Conservation (phyloP, 2,329 filamentous ascomycete genomes). For the Colletotrichum agaves region DNA sequence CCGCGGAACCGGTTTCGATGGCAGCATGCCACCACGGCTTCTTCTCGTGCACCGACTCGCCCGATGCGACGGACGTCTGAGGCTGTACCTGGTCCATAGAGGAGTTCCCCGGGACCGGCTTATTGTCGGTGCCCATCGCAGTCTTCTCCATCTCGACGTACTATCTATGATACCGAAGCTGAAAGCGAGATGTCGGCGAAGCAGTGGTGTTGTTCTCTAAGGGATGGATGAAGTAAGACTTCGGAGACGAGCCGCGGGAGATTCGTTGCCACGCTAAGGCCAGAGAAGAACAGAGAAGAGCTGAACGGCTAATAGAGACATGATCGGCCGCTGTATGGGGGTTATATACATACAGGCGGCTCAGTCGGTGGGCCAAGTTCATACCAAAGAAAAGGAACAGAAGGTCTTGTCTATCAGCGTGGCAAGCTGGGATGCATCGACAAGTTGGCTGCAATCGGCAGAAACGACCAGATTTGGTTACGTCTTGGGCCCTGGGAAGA, state of each 20-base stretch:
- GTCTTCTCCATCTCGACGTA: slow-evolving; percentile 33
- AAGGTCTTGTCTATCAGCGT: slow-evolving; percentile 34
- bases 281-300: background rate
- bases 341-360: slow-evolving; percentile 22
- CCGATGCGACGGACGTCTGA: slow-evolving; percentile 23
- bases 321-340: background rate
- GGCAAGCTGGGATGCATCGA: slow-evolving; percentile 22
- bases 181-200: background rate
- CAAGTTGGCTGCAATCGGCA: slow-evolving; percentile 14
- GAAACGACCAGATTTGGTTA: background rate
- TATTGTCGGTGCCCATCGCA: slow-evolving; percentile 31
- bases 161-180: background rate
- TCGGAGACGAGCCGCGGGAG: background rate
- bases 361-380: slow-evolving; percentile 12
- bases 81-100: slow-evolving; percentile 34
- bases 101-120: slow-evolving; percentile 38
- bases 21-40: slow-evolving; percentile 50
- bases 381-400: background rate
- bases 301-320: background rate
- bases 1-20: slow-evolving; percentile 55
- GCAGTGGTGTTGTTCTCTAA: background rate
- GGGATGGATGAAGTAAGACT: background rate
- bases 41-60: slow-evolving; percentile 41
- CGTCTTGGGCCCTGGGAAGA: background rate
- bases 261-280: slow-evolving; percentile 16